Evolutionary conservation across 2,329 filamentous ascomycete genomes (phyloP).

Genomic region (Nigrospora osmanthi): DNA sequence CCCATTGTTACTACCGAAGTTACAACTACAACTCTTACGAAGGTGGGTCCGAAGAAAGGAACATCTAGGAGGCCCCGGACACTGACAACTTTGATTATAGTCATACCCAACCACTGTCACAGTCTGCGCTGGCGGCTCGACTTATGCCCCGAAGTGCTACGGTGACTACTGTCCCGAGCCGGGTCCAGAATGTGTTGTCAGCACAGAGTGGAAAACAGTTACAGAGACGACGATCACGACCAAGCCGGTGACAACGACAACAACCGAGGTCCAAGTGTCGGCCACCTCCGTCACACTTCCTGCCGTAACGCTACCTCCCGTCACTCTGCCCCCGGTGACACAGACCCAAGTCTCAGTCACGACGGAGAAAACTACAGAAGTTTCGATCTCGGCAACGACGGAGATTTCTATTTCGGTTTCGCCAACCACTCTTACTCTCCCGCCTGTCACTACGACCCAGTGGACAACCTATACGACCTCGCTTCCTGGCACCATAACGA

Average conservation of each 20-base stretch:
- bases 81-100: not conserved
- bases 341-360: not conserved
- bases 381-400: conserved; percentile 5
- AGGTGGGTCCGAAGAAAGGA: no score
- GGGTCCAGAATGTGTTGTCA: not conserved
- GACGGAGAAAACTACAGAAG: not conserved
- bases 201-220: not conserved
- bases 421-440: not conserved
- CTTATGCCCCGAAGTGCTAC: not conserved
- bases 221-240: conserved; percentile 2
- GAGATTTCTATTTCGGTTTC: not conserved
- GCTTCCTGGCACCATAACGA: not conserved
- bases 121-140: not conserved
- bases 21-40: no score
- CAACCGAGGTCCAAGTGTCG: not conserved
- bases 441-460: no score
- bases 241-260: not conserved
- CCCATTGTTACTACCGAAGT: no score
- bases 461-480: no score
- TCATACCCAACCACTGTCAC: conserved; percentile 3
- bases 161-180: not conserved
- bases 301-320: not conserved
- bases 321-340: not conserved
- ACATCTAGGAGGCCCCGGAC: not conserved
- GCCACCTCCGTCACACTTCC: conserved; percentile 7